phyloP scores from a whole-genome alignment of 1,139 yeast genomes.

The Geotrichum siamense region DNA sequence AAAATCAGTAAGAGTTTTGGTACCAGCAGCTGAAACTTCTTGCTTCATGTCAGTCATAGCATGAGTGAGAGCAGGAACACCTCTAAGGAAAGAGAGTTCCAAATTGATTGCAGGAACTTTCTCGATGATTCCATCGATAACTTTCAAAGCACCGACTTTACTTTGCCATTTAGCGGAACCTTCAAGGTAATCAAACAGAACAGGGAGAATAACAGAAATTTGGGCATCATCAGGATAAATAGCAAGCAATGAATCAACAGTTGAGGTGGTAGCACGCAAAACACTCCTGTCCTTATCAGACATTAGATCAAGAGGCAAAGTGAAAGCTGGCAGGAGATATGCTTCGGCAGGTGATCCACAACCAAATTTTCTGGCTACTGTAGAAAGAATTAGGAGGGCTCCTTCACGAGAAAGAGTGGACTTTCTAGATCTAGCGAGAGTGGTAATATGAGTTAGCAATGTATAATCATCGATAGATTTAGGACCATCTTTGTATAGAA shows the following conservation, averaged over 20 bases:
- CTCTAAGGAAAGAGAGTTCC: slow-evolving; percentile 69
- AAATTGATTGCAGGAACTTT: slow-evolving; percentile 80
- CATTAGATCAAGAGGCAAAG: slow-evolving; percentile 52
- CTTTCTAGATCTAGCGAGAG: slow-evolving; percentile 67
- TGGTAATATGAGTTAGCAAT: slow-evolving; percentile 51
- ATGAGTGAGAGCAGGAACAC: slow-evolving; percentile 82
- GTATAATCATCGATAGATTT: slow-evolving; percentile 57
- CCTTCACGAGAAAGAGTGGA: slow-evolving; percentile 70
- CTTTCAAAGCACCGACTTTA: slow-evolving; percentile 69
- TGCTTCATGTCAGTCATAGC: slow-evolving; percentile 94
- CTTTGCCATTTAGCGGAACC: slow-evolving; percentile 94
- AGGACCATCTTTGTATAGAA: slow-evolving; percentile 44
- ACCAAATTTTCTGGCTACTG: slow-evolving; percentile 58
- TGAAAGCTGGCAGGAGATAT: slow-evolving; percentile 52
- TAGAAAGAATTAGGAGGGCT: slow-evolving; percentile 58
- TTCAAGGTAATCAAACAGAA: slow-evolving; percentile 55
- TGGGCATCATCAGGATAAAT: slow-evolving; percentile 72
- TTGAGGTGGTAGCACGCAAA: slow-evolving; percentile 59
- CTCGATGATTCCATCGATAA: slow-evolving; percentile 65
- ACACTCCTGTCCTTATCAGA: slow-evolving; percentile 87
- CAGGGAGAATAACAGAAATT: slow-evolving; percentile 59
- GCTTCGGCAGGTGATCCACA: slow-evolving; percentile 60
- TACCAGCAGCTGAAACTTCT: slow-evolving; percentile 83
- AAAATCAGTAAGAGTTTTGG: slow-evolving; percentile 58
- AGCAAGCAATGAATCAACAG: slow-evolving; percentile 56